phyloP scores from a whole-genome alignment of 2,329 filamentous ascomycete species.

The Alternaria rosae region DNA sequence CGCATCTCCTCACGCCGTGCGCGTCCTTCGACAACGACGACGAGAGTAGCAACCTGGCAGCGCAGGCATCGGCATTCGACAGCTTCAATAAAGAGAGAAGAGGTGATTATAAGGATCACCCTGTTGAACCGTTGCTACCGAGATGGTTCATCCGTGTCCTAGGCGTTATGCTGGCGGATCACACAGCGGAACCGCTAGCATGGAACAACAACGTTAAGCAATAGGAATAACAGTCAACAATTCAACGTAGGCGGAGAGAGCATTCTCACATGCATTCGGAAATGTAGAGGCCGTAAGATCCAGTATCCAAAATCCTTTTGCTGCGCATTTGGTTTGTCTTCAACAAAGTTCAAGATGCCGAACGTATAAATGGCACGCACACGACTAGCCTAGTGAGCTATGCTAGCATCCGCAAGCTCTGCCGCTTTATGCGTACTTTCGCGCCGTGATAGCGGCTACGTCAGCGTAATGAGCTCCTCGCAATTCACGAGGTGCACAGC shows the following conservation, averaged over 20 bases:
- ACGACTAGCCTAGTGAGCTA: neutral
- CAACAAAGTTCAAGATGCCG: neutral
- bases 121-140: neutral
- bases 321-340: neutral
- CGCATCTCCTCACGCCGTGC: neutral
- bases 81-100: too few relatives aligned
- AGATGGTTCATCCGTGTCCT: neutral
- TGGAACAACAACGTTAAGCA: neutral
- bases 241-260: neutral
- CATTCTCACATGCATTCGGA: neutral
- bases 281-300: neutral
- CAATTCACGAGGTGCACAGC: neutral
- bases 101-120: neutral
- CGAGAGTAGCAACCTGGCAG: neutral
- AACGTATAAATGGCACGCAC: neutral
- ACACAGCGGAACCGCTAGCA: neutral
- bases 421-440: neutral
- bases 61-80: neutral
- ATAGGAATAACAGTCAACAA: neutral
- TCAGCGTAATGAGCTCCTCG: neutral
- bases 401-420: neutral
- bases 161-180: neutral
- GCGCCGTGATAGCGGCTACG: neutral
- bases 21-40: neutral
- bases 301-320: neutral